Conservation (phyloP, 2,329 filamentous ascomycete species). For the Geosmithia flava region DNA sequence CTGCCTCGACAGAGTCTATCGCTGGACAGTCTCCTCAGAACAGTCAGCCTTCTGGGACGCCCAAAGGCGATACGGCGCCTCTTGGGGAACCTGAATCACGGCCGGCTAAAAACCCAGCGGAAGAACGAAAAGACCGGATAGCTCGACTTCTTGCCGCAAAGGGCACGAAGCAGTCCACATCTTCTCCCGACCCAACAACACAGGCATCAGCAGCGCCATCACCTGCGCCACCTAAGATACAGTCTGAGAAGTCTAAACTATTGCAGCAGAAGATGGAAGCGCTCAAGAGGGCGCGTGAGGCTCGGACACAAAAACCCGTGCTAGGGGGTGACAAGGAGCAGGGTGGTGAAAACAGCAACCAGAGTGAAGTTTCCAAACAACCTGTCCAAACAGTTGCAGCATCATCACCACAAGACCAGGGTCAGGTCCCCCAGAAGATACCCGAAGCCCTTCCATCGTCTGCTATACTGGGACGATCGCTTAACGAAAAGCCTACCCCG, state of each 20-base stretch:
- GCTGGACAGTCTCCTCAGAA: neutral
- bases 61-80: neutral
- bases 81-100: neutral
- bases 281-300: slow-evolving; percentile 46
- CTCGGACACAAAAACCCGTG: slow-evolving; percentile 13
- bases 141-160: slow-evolving; percentile 66
- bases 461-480: slow-evolving; percentile 23
- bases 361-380: neutral
- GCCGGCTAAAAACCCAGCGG: slow-evolving; percentile 12
- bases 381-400: neutral
- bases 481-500: slow-evolving; percentile 15
- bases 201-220: slow-evolving; percentile 3
- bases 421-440: neutral
- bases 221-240: slow-evolving; percentile 7
- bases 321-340: slow-evolving; percentile 1
- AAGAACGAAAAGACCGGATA: slow-evolving; percentile 65
- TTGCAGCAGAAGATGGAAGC: slow-evolving; percentile 70
- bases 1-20: neutral
- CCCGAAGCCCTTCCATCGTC: slow-evolving; percentile 5
- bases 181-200: slow-evolving; percentile 5
- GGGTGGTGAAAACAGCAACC: neutral
- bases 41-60: neutral
- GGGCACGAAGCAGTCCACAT: slow-evolving; percentile 34
- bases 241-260: slow-evolving; percentile 60
- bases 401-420: slow-evolving; percentile 1